phyloP scores from a whole-genome alignment of 129 eudicot genomes.

The Apium graveolens region DNA sequence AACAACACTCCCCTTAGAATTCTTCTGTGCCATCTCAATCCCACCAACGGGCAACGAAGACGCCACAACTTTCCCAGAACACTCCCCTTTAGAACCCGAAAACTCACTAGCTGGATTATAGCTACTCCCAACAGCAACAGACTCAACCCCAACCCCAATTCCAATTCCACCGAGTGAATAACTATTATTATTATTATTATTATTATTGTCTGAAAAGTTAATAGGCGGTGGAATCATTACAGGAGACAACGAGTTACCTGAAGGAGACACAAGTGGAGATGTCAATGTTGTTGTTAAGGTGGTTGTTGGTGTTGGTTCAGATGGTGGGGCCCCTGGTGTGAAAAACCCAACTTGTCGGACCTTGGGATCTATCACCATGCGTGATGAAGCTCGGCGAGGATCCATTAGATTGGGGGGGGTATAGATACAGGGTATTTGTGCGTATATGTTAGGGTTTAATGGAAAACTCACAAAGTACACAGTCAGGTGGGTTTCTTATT shows the following conservation, averaged over 20 bases:
- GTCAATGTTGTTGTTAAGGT: neutral
- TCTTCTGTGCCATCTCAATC: slow-evolving; percentile 43
- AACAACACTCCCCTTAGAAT: neutral
- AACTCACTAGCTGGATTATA: slow-evolving; percentile 37
- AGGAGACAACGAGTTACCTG: slow-evolving; percentile 42
- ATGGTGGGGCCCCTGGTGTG: slow-evolving; percentile 49
- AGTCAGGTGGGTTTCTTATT: neutral
- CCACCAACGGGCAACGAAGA: slow-evolving; percentile 64
- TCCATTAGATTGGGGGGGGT: slow-evolving; percentile 36
- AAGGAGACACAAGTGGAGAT: slow-evolving; percentile 45
- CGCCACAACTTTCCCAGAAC: slow-evolving; percentile 36
- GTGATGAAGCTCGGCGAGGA: slow-evolving; percentile 51
- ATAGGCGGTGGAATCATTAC: slow-evolving; percentile 3
- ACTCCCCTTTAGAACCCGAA: slow-evolving; percentile 15
- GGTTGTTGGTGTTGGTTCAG: neutral
- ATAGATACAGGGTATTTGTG: neutral
- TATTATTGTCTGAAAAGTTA: neutral
- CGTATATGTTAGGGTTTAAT: slow-evolving; percentile 1
- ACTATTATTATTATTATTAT: too few species aligned
- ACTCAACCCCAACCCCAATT: slow-evolving; percentile 4
- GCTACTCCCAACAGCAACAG: slow-evolving; percentile 40
- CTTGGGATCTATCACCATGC: slow-evolving; percentile 77
- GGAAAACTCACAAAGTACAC: neutral
- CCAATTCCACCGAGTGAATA: too few species aligned
- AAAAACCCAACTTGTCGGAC: slow-evolving; percentile 90